These are phyloP conservation scores for Fusarium caatingaense DNA, from an alignment of 2,329 filamentous ascomycete genomes.

Conservation along the genomic window DNA sequence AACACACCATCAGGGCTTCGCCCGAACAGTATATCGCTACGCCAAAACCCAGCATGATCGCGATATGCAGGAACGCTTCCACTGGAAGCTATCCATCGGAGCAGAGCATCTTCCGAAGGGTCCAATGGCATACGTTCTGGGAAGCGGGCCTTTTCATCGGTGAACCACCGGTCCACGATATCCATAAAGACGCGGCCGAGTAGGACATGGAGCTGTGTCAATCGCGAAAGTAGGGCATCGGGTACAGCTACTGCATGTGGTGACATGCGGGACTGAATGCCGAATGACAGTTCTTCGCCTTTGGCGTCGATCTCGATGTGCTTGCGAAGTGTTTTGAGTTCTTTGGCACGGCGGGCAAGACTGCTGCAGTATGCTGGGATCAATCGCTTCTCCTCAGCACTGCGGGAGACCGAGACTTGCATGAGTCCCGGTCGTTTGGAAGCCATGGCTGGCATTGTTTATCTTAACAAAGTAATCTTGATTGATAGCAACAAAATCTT, in stretches of 20 bases:
- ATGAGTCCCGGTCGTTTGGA: constrained; percentile 11
- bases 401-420: constrained; percentile 31
- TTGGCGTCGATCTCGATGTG: constrained; percentile 3
- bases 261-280: constrained; percentile 15
- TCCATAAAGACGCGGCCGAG: constrained; percentile 24
- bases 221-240: background rate
- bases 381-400: constrained; percentile 14
- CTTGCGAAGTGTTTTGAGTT: constrained; percentile 16
- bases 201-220: constrained; percentile 10
- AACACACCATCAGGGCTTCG: background rate
- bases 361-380: constrained; percentile 29
- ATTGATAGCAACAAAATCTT: background rate
- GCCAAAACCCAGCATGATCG: constrained; percentile 25
- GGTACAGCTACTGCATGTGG: constrained; percentile 20
- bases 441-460: constrained; percentile 16
- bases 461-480: rapidly evolving
- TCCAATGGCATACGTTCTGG: constrained; percentile 29
- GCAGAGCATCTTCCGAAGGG: constrained; percentile 16
- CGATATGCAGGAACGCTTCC: constrained; percentile 4
- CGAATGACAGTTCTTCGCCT: constrained; percentile 2
- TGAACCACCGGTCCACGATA: constrained; percentile 25
- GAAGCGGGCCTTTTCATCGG: constrained; percentile 11
- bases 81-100: constrained; percentile 9
- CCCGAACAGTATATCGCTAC: constrained; percentile 26
- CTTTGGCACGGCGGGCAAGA: constrained; percentile 14